Evolutionary conservation across 2,329 filamentous ascomycete species (phyloP).

Genomic region (Aspergillus felis): DNA sequence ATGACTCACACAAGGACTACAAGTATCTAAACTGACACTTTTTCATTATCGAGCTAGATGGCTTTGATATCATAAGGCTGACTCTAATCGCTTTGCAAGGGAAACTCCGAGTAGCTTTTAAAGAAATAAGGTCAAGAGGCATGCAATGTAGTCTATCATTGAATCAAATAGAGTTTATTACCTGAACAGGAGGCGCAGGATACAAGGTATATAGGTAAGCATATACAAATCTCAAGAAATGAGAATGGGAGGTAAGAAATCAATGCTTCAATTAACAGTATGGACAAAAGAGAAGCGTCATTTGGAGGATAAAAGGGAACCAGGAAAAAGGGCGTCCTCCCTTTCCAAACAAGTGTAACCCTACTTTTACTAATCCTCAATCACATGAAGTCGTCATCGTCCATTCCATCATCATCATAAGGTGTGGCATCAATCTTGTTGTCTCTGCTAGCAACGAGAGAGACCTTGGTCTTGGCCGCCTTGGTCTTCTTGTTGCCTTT

Average conservation of each 20-base stretch:
- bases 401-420: constrained; percentile 85
- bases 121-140: background rate
- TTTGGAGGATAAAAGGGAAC: constrained; percentile 4
- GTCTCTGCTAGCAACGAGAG: constrained; percentile 62
- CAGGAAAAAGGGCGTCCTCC: background rate
- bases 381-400: constrained; percentile 52
- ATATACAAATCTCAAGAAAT: background rate
- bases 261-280: background rate
- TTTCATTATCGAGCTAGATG: background rate
- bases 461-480: constrained; percentile 91
- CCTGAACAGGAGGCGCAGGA: background rate
- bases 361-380: constrained; percentile 1
- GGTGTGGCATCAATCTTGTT: constrained; percentile 64
- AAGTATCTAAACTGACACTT: background rate
- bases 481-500: constrained; percentile 97
- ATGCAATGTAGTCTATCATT: background rate
- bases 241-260: background rate
- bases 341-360: background rate
- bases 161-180: background rate
- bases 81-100: background rate
- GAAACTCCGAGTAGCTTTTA: background rate
- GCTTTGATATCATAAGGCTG: too few relatives aligned
- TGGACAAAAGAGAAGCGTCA: constrained; percentile 12
- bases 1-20: background rate
- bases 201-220: background rate